Base-by-base conservation (phyloP, 129 eudicot genomes). In the Flaveria sonorensis region DNA sequence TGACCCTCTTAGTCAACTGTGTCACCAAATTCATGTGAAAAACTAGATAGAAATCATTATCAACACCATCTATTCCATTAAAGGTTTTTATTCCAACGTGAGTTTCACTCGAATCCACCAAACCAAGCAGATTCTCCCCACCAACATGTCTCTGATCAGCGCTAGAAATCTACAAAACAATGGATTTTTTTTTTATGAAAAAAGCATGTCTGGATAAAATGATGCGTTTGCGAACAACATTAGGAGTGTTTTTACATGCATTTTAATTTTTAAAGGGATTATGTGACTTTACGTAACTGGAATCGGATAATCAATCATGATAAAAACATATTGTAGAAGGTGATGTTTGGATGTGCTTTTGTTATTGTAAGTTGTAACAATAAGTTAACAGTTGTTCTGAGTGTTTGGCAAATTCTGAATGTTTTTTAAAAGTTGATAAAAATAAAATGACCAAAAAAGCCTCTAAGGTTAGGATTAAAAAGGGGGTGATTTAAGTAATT, bases 21-120 rank as follows among this genome's bases (percentile, higher is more conserved):
- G 79, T 80, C 77, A 85, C 39, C 46, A 86, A 95, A 5, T 76
- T 70, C 78, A 88, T 72, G 50, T 94, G 82, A 63, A 95, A 81
- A 40, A 95, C 68, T 84, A 89, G 63, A 82, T 88, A 77, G 45
- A 89, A 81, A 66, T 85, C 78, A 39, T 92, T 84, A 63, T 89
- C 97, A 5, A 47, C 42, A 11, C 40, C 52, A 51, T 81, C 47
- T 0, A 28, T 46, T 61, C 86, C 89, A 56, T 82, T 72, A 45
- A 79, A 83, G 53, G 79, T 79, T 81, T 72, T 84, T 70, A 95
- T 63, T 19, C 97, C 99, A 18, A 89, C 79, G 10, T 83, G 64
- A 63, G 92, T 81, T 83, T 86, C 72, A 53, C 77, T 59, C 39
- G 91, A 85, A 65, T 83, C 78, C 45, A 86, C 92, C 73, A 87